Evolutionary conservation across 2,329 filamentous ascomycete species (phyloP).

Genomic region (Sporothrix mexicana): DNA sequence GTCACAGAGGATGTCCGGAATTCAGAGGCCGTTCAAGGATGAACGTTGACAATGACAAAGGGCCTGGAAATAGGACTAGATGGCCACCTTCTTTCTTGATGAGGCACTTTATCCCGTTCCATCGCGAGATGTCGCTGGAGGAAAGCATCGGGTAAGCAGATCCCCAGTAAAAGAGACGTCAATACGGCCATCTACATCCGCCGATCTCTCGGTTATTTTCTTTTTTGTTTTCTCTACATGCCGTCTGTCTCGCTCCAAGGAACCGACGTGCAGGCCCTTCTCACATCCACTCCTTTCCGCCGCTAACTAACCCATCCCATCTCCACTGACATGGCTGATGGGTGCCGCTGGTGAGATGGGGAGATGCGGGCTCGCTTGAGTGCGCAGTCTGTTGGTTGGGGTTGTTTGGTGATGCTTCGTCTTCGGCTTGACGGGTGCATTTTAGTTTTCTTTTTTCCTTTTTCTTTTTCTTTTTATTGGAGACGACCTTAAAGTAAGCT

Average conservation of each 20-base stretch:
- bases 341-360: not conserved
- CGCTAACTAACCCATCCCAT: not conserved
- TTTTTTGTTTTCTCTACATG: not conserved
- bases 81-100: not conserved
- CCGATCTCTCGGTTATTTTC: not conserved
- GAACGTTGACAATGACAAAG: not conserved
- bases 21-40: not conserved
- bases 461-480: too few species aligned
- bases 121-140: not conserved
- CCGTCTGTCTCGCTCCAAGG: not conserved
- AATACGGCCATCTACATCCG: not conserved
- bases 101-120: not conserved
- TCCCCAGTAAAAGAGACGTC: not conserved
- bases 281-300: not conserved
- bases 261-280: not conserved
- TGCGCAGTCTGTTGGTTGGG: not conserved
- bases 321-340: slow-evolving; percentile 3
- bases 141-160: not conserved
- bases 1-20: not conserved
- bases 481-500: not conserved
- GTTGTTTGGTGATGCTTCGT: not conserved
- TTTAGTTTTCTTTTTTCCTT: not conserved
- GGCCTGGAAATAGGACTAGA: not conserved
- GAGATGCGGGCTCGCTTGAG: not conserved
- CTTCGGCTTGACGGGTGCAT: not conserved